Evolutionary conservation across 2,329 filamentous ascomycete species (phyloP).

Genomic region (Didymella segeticola): DNA sequence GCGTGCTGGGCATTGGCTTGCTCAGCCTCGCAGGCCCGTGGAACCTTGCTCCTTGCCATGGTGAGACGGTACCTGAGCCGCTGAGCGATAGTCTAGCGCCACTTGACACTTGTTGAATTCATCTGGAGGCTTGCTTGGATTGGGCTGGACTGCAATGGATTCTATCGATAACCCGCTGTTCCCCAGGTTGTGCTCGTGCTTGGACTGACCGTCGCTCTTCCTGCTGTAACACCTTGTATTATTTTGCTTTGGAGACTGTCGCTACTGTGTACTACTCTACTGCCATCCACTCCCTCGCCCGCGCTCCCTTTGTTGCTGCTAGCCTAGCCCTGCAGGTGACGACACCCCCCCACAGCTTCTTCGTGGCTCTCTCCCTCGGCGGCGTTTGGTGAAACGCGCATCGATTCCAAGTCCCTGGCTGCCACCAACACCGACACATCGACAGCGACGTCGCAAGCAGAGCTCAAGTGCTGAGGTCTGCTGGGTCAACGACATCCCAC

Average conservation of each 20-base stretch:
- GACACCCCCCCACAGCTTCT: conserved; percentile 12
- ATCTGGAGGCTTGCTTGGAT: too few species aligned
- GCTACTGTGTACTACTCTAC: background rate
- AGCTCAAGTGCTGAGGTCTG: conserved; percentile 20
- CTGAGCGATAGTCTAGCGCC: too few species aligned
- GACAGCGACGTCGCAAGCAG: conserved; percentile 11
- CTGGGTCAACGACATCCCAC: background rate
- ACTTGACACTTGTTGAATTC: conserved; percentile 16
- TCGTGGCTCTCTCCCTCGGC: conserved; percentile 5
- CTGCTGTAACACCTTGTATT: background rate
- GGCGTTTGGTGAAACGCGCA: conserved; percentile 19
- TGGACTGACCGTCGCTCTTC: too few species aligned
- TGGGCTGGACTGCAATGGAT: too few species aligned
- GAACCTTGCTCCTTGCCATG: conserved; percentile 2
- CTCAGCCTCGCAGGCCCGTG: conserved; percentile 15
- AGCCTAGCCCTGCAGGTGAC: conserved; percentile 6
- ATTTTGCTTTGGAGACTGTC: background rate
- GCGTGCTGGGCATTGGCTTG: conserved; percentile 2
- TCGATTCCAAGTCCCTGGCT: conserved; percentile 16
- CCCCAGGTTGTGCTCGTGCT: background rate
- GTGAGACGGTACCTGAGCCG: conserved; percentile 15
- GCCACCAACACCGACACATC: conserved; percentile 6
- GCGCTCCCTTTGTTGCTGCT: conserved; percentile 1
- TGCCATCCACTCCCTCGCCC: background rate
- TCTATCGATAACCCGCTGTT: conserved; percentile 11